Evolutionary conservation across 495 filamentous ascomycete genomes (phyloP).

Genomic region (Cudoniella acicularis): DNA sequence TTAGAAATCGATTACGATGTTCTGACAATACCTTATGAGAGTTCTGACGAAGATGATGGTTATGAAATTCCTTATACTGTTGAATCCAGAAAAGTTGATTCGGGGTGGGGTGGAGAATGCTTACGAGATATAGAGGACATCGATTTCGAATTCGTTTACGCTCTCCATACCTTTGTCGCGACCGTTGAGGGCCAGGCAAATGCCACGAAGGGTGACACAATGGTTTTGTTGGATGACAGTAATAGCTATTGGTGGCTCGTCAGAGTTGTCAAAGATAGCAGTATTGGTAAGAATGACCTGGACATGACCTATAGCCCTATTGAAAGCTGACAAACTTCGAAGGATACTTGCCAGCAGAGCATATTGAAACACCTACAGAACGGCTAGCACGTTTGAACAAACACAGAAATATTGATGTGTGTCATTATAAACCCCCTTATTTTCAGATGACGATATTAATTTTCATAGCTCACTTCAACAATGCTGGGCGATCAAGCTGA

Average conservation of each 20-base stretch:
- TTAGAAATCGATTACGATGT: slow-evolving; percentile 1
- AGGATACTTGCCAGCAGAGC: slow-evolving; percentile 96
- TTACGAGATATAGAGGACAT: slow-evolving; percentile 91
- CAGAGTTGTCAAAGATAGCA: slow-evolving; percentile 92
- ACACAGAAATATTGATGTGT: slow-evolving; percentile 94
- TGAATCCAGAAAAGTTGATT: slow-evolving; percentile 59
- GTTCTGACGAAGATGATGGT: slow-evolving; percentile 36
- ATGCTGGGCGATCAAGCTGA: slow-evolving; percentile 92
- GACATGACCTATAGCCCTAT: slow-evolving; percentile 1
- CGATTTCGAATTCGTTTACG: slow-evolving; percentile 99
- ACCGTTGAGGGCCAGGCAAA: slow-evolving; percentile 98
- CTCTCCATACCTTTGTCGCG: slow-evolving; percentile 93
- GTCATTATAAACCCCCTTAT: slow-evolving; percentile 27
- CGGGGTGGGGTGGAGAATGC: slow-evolving; percentile 71
- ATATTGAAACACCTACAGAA: slow-evolving; percentile 98
- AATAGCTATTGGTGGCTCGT: slow-evolving; percentile 99
- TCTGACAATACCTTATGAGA: slow-evolving; percentile 22
- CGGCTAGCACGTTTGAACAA: slow-evolving; percentile 92
- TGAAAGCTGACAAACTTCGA: slow-evolving; percentile 1
- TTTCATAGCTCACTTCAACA: slow-evolving; percentile 71
- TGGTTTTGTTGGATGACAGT: slow-evolving; percentile 99
- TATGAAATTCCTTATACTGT: slow-evolving; percentile 48
- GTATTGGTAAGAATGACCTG: slow-evolving; percentile 71
- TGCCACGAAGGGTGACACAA: slow-evolving; percentile 96
- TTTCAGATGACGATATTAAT: background rate